These are phyloP conservation scores for Chloroidium sp. DNA, from an alignment of 163 green algal species.

Conservation along the genomic window DNA sequence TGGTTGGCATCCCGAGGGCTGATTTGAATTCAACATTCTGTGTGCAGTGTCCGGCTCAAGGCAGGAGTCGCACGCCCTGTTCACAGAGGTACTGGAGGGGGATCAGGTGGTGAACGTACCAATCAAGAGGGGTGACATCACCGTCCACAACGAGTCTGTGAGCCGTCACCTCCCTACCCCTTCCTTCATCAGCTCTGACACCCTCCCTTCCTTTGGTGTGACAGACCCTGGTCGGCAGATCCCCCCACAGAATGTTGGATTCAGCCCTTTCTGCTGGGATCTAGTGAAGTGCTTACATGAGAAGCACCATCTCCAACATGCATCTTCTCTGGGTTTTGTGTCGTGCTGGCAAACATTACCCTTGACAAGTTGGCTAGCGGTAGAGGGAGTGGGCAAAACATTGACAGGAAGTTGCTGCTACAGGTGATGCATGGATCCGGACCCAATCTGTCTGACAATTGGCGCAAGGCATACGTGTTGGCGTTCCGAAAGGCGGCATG, in stretches of 20 bases:
- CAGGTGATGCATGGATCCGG: neutral
- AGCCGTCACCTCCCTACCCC: slow-evolving; percentile 1
- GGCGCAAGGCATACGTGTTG: slow-evolving; percentile 48
- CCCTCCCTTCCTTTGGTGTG: neutral
- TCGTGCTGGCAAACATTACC: too few relatives aligned
- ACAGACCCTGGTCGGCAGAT: neutral
- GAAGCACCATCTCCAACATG: too few relatives aligned
- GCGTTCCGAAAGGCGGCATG: slow-evolving; percentile 31
- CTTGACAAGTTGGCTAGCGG: too few relatives aligned
- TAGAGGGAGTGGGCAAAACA: too few relatives aligned
- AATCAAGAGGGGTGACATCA: slow-evolving; percentile 43
- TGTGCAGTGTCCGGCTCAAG: slow-evolving; percentile 28
- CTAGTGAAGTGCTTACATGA: too few relatives aligned
- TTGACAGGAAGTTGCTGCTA: neutral
- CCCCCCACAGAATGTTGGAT: too few relatives aligned
- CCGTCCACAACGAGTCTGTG: slow-evolving; percentile 54
- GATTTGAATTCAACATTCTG: neutral
- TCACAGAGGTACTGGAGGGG: slow-evolving; percentile 24
- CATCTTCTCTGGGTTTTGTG: too few relatives aligned
- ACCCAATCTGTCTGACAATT: slow-evolving; percentile 23
- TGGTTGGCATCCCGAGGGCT: too few relatives aligned
- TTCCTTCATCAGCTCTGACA: slow-evolving; percentile 14
- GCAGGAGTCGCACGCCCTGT: slow-evolving; percentile 50
- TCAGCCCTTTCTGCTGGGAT: too few relatives aligned
- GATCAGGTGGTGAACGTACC: slow-evolving; percentile 28